phyloP scores from a whole-genome alignment of 2,329 filamentous ascomycete genomes.

The Pseudogymnoascus sp. region DNA sequence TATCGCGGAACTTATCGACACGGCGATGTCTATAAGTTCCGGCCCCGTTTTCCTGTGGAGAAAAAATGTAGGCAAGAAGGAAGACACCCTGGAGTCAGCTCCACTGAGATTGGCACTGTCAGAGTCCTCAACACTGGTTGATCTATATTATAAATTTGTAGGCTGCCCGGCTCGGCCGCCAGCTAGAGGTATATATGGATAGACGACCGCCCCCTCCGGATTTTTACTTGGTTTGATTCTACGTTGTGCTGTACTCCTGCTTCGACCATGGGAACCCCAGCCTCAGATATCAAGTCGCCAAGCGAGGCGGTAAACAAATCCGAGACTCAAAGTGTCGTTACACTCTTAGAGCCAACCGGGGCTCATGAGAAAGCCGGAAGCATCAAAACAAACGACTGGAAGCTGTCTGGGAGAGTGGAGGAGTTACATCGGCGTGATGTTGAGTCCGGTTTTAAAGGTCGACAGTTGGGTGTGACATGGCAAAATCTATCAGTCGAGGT shows the following conservation, averaged over 20 bases:
- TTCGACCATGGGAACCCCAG: neutral
- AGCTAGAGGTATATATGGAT: neutral
- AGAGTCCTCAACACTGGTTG: neutral
- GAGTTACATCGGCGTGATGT: neutral
- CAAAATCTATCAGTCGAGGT: slow-evolving; percentile 26
- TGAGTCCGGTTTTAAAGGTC: neutral
- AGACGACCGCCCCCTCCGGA: neutral
- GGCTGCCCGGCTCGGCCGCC: neutral
- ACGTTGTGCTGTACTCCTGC: neutral
- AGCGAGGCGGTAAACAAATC: neutral
- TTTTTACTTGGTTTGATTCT: neutral
- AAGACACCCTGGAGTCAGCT: neutral
- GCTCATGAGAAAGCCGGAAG: neutral
- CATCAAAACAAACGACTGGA: neutral
- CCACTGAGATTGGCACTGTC: neutral
- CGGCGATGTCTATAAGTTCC: neutral
- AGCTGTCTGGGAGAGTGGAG: neutral
- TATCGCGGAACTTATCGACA: neutral
- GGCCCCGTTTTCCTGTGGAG: neutral
- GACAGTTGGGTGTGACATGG: slow-evolving; percentile 26
- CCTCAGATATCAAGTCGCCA: neutral
- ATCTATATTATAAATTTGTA: neutral
- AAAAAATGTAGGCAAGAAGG: neutral
- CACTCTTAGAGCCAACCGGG: neutral
- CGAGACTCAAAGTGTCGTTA: neutral